Percentiles rank a stretch among this genome's conserved stretches.
Conservation (phyloP, 140 eudicot genomes). For the Senecio squalidus region DNA sequence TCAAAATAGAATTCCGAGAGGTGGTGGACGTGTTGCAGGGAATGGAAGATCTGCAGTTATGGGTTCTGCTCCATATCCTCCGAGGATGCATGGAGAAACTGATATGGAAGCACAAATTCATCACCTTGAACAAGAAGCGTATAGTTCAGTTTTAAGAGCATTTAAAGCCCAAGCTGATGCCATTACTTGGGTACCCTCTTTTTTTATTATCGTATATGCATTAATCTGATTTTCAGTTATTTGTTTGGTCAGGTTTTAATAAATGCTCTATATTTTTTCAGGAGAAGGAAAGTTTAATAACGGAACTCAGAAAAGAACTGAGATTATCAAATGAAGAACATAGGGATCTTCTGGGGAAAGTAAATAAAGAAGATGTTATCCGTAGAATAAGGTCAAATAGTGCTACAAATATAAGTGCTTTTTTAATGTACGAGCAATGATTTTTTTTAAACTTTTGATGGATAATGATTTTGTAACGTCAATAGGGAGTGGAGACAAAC, state of each 20-base stretch:
- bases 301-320: slow-evolving; percentile 82
- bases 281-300: slow-evolving; percentile 96
- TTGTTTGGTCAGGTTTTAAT: slow-evolving; percentile 16
- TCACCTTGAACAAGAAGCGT: slow-evolving; percentile 95
- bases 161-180: slow-evolving; percentile 97
- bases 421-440: not conserved
- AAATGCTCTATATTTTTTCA: slow-evolving; percentile 29
- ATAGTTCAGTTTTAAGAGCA: slow-evolving; percentile 80
- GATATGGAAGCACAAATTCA: slow-evolving; percentile 92
- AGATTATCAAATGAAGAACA: slow-evolving; percentile 96
- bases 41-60: slow-evolving; percentile 72
- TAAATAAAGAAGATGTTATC: slow-evolving; percentile 73
- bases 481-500: slow-evolving; percentile 93
- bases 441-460: slow-evolving; percentile 31
- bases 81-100: slow-evolving; percentile 67
- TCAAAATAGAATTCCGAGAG: slow-evolving; percentile 70
- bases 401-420: slow-evolving; percentile 2
- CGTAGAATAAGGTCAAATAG: slow-evolving; percentile 66
- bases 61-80: slow-evolving; percentile 51
- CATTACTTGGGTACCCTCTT: slow-evolving; percentile 92
- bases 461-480: slow-evolving; percentile 13
- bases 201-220: slow-evolving; percentile 8
- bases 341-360: slow-evolving; percentile 77
- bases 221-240: slow-evolving; percentile 18
- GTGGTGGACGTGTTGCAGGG: slow-evolving; percentile 55